phyloP scores from a whole-genome alignment of 139 green algal species.

The Chlorella sp. region DNA sequence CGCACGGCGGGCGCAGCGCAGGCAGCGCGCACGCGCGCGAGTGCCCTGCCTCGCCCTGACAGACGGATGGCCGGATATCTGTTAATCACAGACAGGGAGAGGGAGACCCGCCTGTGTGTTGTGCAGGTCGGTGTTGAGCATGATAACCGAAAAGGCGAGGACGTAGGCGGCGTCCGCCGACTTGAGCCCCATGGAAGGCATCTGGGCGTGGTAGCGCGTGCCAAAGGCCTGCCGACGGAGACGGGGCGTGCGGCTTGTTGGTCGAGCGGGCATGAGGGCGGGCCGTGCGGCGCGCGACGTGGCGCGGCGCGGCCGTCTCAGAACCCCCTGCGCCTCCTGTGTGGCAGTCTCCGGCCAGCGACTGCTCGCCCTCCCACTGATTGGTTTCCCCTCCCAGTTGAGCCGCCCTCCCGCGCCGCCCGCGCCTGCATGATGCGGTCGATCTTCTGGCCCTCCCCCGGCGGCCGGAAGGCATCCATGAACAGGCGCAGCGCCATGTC shows the following conservation, averaged over 20 bases:
- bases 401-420: no score
- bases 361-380: no score
- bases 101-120: constrained; percentile 63
- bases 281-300: neutral
- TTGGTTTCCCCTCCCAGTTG: no score
- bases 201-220: constrained; percentile 30
- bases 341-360: no score
- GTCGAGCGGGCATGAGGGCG: neutral
- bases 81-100: no score
- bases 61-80: no score
- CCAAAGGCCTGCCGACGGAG: constrained; percentile 50
- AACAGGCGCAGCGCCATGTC: constrained; percentile 78
- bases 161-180: constrained; percentile 78
- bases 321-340: neutral
- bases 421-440: constrained; percentile 77
- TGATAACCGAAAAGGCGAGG: constrained; percentile 83
- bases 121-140: constrained; percentile 90
- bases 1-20: no score
- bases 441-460: constrained; percentile 89
- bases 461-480: constrained; percentile 77
- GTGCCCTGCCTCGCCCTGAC: no score
- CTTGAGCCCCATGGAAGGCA: constrained; percentile 37
- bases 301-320: no score
- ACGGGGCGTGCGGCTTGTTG: no score
- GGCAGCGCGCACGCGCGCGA: no score